These are phyloP conservation scores for Candida buenavistaensis DNA, from an alignment of 1,139 yeast species.

Conservation along the genomic window DNA sequence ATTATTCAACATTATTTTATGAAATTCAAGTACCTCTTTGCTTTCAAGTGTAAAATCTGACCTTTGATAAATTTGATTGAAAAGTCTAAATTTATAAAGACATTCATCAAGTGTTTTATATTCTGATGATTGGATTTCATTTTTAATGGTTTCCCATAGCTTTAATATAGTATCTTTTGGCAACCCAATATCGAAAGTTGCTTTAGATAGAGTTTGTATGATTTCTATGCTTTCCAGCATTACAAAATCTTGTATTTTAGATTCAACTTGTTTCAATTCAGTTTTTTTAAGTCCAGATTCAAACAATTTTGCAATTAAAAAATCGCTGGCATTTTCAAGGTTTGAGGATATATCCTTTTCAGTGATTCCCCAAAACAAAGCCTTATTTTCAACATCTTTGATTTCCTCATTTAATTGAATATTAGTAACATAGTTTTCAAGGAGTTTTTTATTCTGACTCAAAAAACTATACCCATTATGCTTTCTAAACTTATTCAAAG, in stretches of 20 bases:
- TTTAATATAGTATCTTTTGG: conserved; percentile 1
- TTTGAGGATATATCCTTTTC: not conserved
- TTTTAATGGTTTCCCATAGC: conserved; percentile 22
- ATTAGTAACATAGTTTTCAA: conserved; percentile 11
- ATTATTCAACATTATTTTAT: conserved; percentile 22
- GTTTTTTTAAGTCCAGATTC: conserved; percentile 13
- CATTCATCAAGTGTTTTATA: conserved; percentile 26
- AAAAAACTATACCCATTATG: conserved; percentile 40
- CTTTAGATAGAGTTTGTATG: conserved; percentile 11
- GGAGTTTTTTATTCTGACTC: conserved; percentile 29
- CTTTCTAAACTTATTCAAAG: conserved; percentile 41
- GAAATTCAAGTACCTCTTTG: conserved; percentile 17
- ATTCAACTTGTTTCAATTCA: conserved; percentile 4
- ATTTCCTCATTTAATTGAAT: not conserved
- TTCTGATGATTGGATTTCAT: conserved; percentile 27
- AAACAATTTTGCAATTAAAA: conserved; percentile 24
- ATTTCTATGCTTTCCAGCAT: conserved; percentile 10
- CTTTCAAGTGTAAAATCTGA: conserved; percentile 9
- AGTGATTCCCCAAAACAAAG: conserved; percentile 10
- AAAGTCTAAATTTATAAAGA: conserved; percentile 33
- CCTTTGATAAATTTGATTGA: conserved; percentile 23
- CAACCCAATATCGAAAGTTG: conserved; percentile 6
- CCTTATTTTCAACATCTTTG: conserved; percentile 10
- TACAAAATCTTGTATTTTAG: conserved; percentile 3
- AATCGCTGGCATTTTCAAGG: conserved; percentile 1